A percentile compares a stretch with the other conserved stretches of the same genome.
Evolutionary conservation across 768 basidiomycete genomes (phyloP).

Genomic region (Sistotremastrum niveocremeum): DNA sequence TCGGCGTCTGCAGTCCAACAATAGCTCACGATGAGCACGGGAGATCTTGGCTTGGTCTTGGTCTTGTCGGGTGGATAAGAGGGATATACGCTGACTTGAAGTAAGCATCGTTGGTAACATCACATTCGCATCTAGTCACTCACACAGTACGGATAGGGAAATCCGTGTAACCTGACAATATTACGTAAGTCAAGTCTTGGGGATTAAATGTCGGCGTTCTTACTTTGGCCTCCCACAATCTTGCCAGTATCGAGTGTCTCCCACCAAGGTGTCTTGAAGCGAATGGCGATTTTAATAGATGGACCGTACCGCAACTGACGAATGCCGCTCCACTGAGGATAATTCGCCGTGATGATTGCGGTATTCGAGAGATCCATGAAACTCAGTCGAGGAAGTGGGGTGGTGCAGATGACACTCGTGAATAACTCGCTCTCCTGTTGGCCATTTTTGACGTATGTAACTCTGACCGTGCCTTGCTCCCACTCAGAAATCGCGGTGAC

Average conservation of each 20-base stretch:
- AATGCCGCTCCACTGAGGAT: conserved; percentile 19
- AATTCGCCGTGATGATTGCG: conserved; percentile 10
- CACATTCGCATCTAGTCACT: no score
- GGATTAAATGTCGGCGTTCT: no score
- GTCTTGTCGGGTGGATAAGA: conserved; percentile 20
- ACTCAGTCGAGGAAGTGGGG: conserved; percentile 19
- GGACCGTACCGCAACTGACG: conserved; percentile 21
- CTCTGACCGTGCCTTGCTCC: no score
- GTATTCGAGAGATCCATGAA: conserved; percentile 14
- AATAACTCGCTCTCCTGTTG: background rate
- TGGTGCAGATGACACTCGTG: conserved; percentile 19
- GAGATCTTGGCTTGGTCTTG: conserved; percentile 7
- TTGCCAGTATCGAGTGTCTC: conserved; percentile 5
- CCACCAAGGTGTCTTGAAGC: conserved; percentile 25
- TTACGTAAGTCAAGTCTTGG: no score
- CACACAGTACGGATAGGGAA: conserved; percentile 23
- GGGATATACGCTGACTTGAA: conserved; percentile 22
- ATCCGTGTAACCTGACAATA: conserved; percentile 19
- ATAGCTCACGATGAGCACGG: conserved; percentile 28
- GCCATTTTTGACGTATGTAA: no score
- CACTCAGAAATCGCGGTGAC: background rate
- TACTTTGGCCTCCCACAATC: background rate
- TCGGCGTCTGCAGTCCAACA: conserved; percentile 26
- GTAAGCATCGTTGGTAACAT: no score
- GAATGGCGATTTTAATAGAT: conserved; percentile 23